phyloP scores from a whole-genome alignment of 495 filamentous ascomycete genomes.

The Thozetella sp. region DNA sequence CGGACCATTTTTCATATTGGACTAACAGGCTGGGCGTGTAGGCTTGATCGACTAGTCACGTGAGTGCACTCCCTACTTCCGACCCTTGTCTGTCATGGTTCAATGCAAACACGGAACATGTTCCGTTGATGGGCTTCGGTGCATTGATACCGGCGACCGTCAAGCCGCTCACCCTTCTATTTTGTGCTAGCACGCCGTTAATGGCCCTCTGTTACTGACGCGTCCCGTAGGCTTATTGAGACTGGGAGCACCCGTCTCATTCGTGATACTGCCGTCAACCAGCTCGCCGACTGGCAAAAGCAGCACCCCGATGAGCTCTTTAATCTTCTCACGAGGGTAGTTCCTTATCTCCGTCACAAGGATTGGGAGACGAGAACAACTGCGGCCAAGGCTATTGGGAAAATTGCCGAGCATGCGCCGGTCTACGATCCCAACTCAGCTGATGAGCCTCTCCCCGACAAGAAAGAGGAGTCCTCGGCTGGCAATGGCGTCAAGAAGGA shows the following conservation, averaged over 20 bases:
- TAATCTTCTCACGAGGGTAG: slow-evolving; percentile 92
- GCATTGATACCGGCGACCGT: too few relatives aligned
- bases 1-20: not conserved
- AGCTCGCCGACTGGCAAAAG: slow-evolving; percentile 96
- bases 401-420: slow-evolving; percentile 88
- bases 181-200: slow-evolving; percentile 4
- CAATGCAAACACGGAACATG: not conserved
- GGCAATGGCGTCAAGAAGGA: slow-evolving; percentile 53
- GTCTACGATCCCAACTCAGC: slow-evolving; percentile 83
- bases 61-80: slow-evolving; percentile 52
- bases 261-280: slow-evolving; percentile 92
- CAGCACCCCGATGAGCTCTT: slow-evolving; percentile 96
- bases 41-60: slow-evolving; percentile 93
- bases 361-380: slow-evolving; percentile 95
- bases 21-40: slow-evolving; percentile 35
- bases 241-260: slow-evolving; percentile 94
- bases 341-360: slow-evolving; percentile 89
- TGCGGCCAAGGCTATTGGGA: slow-evolving; percentile 87
- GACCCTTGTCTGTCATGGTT: not conserved
- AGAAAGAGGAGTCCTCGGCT: slow-evolving; percentile 48
- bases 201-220: slow-evolving; percentile 5
- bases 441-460: slow-evolving; percentile 36
- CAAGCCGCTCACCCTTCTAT: not conserved
- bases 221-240: slow-evolving; percentile 75
- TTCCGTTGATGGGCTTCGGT: slow-evolving; percentile 4